phyloP scores from a whole-genome alignment of 495 filamentous ascomycete genomes.

The Pyronema domesticum region DNA sequence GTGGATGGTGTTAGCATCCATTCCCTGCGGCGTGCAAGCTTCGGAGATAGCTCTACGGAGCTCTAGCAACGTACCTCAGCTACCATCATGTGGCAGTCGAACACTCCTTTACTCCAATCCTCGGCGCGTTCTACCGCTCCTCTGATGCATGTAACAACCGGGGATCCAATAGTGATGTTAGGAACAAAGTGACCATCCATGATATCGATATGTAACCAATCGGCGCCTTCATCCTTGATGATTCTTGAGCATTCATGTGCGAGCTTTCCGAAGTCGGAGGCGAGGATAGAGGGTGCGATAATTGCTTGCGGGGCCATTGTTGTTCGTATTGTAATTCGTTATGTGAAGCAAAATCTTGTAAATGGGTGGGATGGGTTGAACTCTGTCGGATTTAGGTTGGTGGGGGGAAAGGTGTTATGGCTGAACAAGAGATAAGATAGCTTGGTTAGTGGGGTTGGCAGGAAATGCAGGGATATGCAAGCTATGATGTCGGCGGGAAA shows the following conservation, averaged over 20 bases:
- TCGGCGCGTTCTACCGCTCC: conserved; percentile 48
- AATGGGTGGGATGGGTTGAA: too few relatives aligned
- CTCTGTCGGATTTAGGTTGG: too few relatives aligned
- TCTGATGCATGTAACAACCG: conserved; percentile 85
- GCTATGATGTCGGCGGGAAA: too few relatives aligned
- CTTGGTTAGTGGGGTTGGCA: too few relatives aligned
- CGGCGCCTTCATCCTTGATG: conserved; percentile 55
- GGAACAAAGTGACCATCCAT: conserved; percentile 98
- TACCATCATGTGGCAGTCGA: conserved; percentile 99
- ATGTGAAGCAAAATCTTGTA: too few relatives aligned
- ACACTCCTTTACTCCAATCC: conserved; percentile 60
- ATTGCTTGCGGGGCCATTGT: conserved; percentile 74
- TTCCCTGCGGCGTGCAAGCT: background rate
- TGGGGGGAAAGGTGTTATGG: too few relatives aligned
- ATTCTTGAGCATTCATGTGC: conserved; percentile 67
- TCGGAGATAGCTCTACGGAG: background rate
- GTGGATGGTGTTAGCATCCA: conserved; percentile 1
- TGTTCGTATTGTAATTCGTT: conserved; percentile 11
- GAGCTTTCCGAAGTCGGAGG: conserved; percentile 81
- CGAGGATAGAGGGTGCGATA: conserved; percentile 91
- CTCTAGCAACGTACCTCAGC: conserved; percentile 48
- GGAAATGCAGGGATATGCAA: too few relatives aligned
- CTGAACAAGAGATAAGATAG: too few relatives aligned
- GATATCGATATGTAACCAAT: conserved; percentile 84
- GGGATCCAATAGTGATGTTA: conserved; percentile 91